Conservation (phyloP, 148 eudicot species). For the Fallopia convolvulus region DNA sequence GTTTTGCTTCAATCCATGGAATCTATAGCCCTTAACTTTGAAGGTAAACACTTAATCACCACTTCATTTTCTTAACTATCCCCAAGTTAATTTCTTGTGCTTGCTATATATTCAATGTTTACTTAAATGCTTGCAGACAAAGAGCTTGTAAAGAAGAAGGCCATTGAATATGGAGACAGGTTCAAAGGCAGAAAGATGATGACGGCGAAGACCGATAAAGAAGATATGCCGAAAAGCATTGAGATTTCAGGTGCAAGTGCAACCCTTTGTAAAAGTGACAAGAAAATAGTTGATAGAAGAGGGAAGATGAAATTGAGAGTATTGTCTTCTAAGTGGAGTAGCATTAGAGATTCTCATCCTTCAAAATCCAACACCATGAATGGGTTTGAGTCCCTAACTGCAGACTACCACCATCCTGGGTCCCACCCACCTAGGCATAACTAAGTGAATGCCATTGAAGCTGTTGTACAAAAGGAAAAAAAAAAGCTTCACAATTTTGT, state of each 20-base stretch:
- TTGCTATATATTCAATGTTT: background rate
- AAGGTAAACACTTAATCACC: background rate
- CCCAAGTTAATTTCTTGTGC: background rate
- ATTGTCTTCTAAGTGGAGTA: conserved; percentile 7
- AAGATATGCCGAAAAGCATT: background rate
- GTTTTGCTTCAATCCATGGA: conserved; percentile 8
- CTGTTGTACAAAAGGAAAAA: background rate
- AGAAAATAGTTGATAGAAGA: background rate
- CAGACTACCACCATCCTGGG: conserved; percentile 5
- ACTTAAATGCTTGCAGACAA: background rate
- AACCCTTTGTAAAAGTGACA: background rate
- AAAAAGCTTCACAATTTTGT: conserved; percentile 8
- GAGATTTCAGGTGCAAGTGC: conserved; percentile 9
- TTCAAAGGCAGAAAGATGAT: conserved; percentile 1
- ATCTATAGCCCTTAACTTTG: background rate
- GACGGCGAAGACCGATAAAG: background rate
- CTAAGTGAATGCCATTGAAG: conserved; percentile 8
- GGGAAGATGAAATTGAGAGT: conserved; percentile 6
- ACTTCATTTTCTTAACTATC: background rate
- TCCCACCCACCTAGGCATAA: conserved; percentile 6
- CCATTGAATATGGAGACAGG: background rate
- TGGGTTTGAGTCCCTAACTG: conserved; percentile 1
- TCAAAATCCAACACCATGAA: conserved; percentile 10
- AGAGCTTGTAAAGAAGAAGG: background rate
- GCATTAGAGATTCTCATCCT: conserved; percentile 8